These are phyloP conservation scores for Penicillium vulpinum DNA, from an alignment of 2,329 filamentous ascomycete genomes.

Conservation along the genomic window DNA sequence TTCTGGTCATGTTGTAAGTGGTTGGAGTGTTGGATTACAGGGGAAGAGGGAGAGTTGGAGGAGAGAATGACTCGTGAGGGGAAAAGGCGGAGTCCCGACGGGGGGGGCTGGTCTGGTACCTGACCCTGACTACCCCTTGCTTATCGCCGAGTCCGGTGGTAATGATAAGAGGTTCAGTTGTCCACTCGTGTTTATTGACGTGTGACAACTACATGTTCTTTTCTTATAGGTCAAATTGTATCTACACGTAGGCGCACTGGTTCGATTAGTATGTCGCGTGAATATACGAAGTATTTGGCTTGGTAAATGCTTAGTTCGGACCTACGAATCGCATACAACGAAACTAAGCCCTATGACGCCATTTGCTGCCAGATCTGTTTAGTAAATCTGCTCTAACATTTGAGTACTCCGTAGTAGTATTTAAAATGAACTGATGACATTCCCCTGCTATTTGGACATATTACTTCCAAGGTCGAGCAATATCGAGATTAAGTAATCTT, in stretches of 20 bases:
- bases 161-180: conserved; percentile 7
- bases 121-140: conserved; percentile 8
- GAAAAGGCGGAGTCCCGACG: conserved; percentile 20
- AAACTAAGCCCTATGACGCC: neutral
- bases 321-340: neutral
- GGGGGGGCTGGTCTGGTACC: conserved; percentile 16
- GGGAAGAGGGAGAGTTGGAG: conserved; percentile 11
- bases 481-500: too few relatives aligned
- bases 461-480: too few relatives aligned
- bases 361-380: neutral
- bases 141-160: conserved; percentile 19
- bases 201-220: neutral
- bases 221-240: neutral
- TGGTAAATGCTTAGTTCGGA: neutral
- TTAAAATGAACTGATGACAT: neutral
- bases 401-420: neutral
- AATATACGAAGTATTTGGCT: too few relatives aligned
- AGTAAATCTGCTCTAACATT: neutral
- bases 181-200: neutral
- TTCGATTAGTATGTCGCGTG: too few relatives aligned
- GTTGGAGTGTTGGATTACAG: neutral
- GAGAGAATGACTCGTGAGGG: conserved; percentile 17
- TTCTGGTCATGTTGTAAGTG: conserved; percentile 34
- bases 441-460: too few relatives aligned
- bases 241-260: too few relatives aligned